phyloP scores from a whole-genome alignment of 2,329 filamentous ascomycete genomes.

The Colletotrichum orbiculare region DNA sequence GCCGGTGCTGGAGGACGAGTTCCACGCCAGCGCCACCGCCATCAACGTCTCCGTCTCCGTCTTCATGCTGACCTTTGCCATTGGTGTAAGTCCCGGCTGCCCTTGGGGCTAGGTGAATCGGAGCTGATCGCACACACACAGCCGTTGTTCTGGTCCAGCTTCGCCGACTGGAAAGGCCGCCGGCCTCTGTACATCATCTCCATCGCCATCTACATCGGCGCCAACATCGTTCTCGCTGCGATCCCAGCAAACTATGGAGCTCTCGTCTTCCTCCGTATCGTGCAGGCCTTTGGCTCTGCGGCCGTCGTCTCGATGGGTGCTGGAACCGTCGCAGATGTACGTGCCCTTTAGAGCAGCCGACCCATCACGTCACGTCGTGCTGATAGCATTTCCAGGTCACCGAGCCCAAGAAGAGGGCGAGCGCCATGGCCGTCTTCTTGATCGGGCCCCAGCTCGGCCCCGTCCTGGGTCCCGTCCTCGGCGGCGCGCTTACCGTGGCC shows the following conservation, averaged over 20 bases:
- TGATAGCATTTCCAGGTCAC: conserved; percentile 46
- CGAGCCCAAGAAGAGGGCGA: conserved; percentile 46
- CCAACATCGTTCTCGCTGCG: conserved; percentile 51
- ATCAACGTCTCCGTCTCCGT: conserved; percentile 57
- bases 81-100: conserved; percentile 44
- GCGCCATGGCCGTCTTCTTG: conserved; percentile 53
- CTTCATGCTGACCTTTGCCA: conserved; percentile 56
- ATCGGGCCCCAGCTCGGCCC: conserved; percentile 57
- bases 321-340: conserved; percentile 54
- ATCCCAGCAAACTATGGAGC: conserved; percentile 51
- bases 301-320: conserved; percentile 55
- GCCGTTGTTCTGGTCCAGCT: conserved; percentile 54
- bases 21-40: conserved; percentile 46
- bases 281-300: conserved; percentile 55
- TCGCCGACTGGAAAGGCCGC: conserved; percentile 52
- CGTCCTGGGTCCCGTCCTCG: conserved; percentile 55
- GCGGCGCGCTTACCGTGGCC: conserved; percentile 50
- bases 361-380: background rate
- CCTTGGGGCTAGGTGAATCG: background rate
- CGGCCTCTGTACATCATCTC: conserved; percentile 54
- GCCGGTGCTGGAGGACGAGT: conserved; percentile 49
- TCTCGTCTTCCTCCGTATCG: conserved; percentile 51
- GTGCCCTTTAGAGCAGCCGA: background rate
- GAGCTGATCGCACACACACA: conserved; percentile 15
- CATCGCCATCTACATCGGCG: conserved; percentile 50